Evolutionary conservation across 1,139 yeast species (phyloP).

Genomic region (Hanseniaspora sp.): DNA sequence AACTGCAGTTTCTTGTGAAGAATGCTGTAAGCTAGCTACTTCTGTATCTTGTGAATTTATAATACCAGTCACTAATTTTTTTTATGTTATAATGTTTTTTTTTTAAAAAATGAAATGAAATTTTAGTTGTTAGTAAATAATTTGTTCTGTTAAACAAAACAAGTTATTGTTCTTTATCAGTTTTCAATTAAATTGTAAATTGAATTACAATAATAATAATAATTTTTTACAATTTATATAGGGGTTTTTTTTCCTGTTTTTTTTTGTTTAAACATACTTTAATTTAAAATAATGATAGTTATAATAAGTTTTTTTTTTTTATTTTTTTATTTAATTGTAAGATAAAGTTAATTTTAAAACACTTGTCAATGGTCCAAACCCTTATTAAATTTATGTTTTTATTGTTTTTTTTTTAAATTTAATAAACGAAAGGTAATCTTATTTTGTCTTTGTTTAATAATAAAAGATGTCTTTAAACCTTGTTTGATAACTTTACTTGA

Average conservation of each 20-base stretch:
- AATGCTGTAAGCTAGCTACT: neutral
- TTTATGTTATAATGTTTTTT: neutral
- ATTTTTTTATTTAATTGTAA: neutral
- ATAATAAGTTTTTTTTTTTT: neutral
- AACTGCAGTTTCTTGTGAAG: neutral
- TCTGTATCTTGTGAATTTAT: neutral
- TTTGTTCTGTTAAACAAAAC: too few species aligned
- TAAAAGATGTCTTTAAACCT: conserved; percentile 11
- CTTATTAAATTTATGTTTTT: neutral
- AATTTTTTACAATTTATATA: too few species aligned
- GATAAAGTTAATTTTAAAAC: neutral
- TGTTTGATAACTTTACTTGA: neutral
- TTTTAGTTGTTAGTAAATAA: neutral
- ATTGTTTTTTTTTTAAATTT: neutral
- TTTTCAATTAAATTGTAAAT: too few species aligned
- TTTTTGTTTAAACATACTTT: neutral
- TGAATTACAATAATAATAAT: too few species aligned
- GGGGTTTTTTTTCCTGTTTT: neutral
- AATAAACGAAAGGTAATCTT: conserved; percentile 4
- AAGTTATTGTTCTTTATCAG: too few species aligned
- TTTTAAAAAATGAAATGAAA: neutral
- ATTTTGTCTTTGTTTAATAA: neutral
- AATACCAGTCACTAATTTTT: neutral
- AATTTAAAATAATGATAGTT: neutral
- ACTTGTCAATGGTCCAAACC: conserved; percentile 8